Percentiles rank a stretch among this genome's conserved stretches.
Conservation (phyloP, 768 basidiomycete genomes). For the Flagelloscypha sp. region DNA sequence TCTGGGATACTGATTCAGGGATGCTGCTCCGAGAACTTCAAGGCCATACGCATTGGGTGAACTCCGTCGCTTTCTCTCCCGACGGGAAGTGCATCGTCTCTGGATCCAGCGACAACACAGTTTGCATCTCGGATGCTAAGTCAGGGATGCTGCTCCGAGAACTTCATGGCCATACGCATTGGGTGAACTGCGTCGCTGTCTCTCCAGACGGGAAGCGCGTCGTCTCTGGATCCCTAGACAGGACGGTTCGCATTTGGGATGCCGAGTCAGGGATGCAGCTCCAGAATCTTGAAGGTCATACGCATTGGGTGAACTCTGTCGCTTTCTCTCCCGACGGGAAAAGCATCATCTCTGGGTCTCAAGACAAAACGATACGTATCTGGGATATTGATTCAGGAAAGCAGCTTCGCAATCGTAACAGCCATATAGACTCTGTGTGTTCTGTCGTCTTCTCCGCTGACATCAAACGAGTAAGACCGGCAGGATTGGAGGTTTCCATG, state of each 20-base stretch:
- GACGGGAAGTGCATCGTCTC: conserved; percentile 17
- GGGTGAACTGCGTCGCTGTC: conserved; percentile 14
- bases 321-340: conserved; percentile 21
- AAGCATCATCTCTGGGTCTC: conserved; percentile 20
- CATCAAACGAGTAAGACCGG: too few relatives aligned
- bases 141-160: conserved; percentile 8
- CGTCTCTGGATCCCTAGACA: conserved; percentile 20
- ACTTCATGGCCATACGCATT: conserved; percentile 11
- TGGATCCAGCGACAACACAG: conserved; percentile 15
- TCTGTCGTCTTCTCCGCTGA: conserved; percentile 14
- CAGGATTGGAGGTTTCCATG: too few relatives aligned
- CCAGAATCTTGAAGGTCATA: conserved; percentile 13
- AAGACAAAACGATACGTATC: conserved; percentile 18
- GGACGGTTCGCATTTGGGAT: conserved; percentile 19
- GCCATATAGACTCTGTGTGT: conserved; percentile 4
- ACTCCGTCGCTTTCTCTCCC: conserved; percentile 11
- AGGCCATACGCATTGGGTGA: conserved; percentile 1
- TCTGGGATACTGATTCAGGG: conserved; percentile 70
- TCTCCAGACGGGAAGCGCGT: conserved; percentile 20
- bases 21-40: conserved; percentile 24
- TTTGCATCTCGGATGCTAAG: conserved; percentile 19
- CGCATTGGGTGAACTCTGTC: conserved; percentile 8
- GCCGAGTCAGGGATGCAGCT: conserved; percentile 2
- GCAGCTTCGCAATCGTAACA: conserved; percentile 1
- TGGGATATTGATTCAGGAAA: conserved; percentile 18